phyloP scores from a whole-genome alignment of 225 moss, liverwort and hornwort genomes.

The Anthoceros angustus region DNA sequence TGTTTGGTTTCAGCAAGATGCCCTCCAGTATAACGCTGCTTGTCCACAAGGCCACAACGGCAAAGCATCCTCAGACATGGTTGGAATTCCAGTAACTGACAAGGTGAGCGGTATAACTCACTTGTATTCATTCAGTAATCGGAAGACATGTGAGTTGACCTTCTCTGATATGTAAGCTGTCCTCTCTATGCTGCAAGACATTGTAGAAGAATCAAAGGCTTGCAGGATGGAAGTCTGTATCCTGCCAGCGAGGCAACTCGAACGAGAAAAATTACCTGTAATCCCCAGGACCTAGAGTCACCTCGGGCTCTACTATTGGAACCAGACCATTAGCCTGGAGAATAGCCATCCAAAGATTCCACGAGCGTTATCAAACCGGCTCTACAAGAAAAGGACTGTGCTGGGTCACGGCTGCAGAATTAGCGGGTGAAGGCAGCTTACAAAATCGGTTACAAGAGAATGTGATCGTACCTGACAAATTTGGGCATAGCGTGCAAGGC shows the following conservation, averaged over 20 bases:
- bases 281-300: slow-evolving; percentile 86
- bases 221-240: background rate
- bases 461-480: slow-evolving; percentile 57
- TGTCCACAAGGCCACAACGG: background rate
- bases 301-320: slow-evolving; percentile 97
- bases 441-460: background rate
- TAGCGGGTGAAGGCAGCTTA: background rate
- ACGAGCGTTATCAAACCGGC: background rate
- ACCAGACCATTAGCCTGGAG: slow-evolving; percentile 85
- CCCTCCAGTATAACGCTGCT: slow-evolving; percentile 92
- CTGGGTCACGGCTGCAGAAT: background rate
- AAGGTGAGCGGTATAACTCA: slow-evolving; percentile 13
- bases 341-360: slow-evolving; percentile 2
- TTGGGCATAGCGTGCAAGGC: slow-evolving; percentile 89
- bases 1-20: slow-evolving; percentile 93
- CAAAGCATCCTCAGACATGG: background rate
- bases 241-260: background rate
- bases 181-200: slow-evolving; percentile 66
- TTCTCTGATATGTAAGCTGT: slow-evolving; percentile 96
- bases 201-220: background rate
- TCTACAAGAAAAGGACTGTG: background rate
- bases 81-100: background rate
- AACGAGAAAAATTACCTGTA: slow-evolving; percentile 39
- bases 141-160: slow-evolving; percentile 96
- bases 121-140: slow-evolving; percentile 90